Conservation (phyloP, 2,329 filamentous ascomycete genomes). For the Blumeriella jaapii region DNA sequence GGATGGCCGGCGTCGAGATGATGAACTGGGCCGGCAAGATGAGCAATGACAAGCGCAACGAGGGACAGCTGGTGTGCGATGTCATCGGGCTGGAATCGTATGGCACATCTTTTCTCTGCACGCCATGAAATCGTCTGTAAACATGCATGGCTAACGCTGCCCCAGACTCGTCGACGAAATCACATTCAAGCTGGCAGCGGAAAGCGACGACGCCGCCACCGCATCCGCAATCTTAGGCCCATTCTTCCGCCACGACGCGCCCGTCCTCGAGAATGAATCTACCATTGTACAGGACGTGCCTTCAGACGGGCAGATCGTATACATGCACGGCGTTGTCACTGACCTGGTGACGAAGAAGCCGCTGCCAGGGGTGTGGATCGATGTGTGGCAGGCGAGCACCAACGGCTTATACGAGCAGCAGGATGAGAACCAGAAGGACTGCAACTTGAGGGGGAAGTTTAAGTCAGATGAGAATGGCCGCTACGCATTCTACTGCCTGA, state of each 20-base stretch:
- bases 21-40: conserved; percentile 52
- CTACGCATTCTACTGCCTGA: conserved; percentile 40
- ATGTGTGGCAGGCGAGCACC: conserved; percentile 54
- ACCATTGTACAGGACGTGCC: conserved; percentile 41
- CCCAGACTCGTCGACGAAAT: conserved; percentile 31
- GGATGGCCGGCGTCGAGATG: conserved; percentile 42
- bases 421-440: conserved; percentile 47
- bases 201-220: conserved; percentile 33
- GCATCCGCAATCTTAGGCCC: conserved; percentile 50
- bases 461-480: conserved; percentile 44
- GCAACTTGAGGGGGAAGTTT: conserved; percentile 52
- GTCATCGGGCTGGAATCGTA: conserved; percentile 51
- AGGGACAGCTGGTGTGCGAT: conserved; percentile 52
- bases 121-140: too few species aligned
- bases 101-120: too few species aligned
- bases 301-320: conserved; percentile 36
- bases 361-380: conserved; percentile 42
- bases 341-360: conserved; percentile 44
- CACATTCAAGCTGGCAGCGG: conserved; percentile 20
- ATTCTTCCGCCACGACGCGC: conserved; percentile 50
- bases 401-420: conserved; percentile 50
- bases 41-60: conserved; percentile 50
- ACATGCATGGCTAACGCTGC: neutral
- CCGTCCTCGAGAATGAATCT: conserved; percentile 41
- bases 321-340: conserved; percentile 46